Base-by-base conservation (phyloP, 2,329 filamentous ascomycete genomes). In the Aspergillus ochraceus region DNA sequence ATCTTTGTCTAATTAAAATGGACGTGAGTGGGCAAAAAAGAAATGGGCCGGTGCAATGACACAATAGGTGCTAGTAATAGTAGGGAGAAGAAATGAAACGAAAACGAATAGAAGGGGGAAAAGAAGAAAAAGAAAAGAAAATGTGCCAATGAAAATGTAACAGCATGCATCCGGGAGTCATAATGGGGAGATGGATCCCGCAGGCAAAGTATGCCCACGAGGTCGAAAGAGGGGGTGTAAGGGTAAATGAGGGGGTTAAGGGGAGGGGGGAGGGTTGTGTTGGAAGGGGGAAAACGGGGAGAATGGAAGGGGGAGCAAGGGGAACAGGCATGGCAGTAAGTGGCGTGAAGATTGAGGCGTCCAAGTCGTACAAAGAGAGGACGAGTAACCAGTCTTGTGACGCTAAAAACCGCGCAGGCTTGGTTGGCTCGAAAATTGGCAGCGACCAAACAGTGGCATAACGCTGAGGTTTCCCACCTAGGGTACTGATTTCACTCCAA, bases 1-100 rank as follows among this genome's bases (percentile, higher is more conserved):
- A 67, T 65, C 65, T 72, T 71, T 69, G 72, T 76, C 73, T 76
- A 76, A 75, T 73, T 75, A 71, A 70, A 72, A 71, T 52, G 58
- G 63, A 63, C 46, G 53, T 69, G 69, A 66, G 54, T 52, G 51
- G 49, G 29, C 24, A 62, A 59, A 58, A 46, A 51, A 60, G 12
- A 57, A 59, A 50, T 26, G 49, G 46, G 36, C 36, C 36, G 45
- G 54, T 30, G 50, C 52, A 54, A 49, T 49, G 52, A 55, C 22
- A 49, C 51, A 59, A 24, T 22, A 47, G 22, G 45, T 47, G 45
- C 22, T 60, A 54, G 57, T 60, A 62, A 66, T 66, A 58, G 56
- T 56, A 60, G 45, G 58, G 52, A 58, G 56, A 64, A 68, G 32
- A 53, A 56, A 42, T 17, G 36, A n/a, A 42, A 42, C 19, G 36